Percentiles rank a stretch among this genome's conserved stretches.
phyloP scores from a whole-genome alignment of 2,329 filamentous ascomycete genomes.

The Ophiocordyceps camponoti-saundersi region DNA sequence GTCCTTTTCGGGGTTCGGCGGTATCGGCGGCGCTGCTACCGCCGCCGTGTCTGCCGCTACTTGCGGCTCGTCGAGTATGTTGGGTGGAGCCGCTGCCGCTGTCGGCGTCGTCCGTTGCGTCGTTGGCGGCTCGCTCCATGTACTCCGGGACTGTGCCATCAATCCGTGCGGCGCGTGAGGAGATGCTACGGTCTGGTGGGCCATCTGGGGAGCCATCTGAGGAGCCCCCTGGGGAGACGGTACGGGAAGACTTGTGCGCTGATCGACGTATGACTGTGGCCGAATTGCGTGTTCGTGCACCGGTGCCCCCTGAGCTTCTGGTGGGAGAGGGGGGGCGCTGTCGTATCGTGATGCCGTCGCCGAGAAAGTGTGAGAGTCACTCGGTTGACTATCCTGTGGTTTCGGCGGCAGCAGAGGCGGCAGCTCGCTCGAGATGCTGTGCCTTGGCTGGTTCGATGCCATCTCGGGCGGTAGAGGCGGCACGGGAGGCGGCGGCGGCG shows the following conservation, averaged over 20 bases:
- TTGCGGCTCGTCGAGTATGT: conserved; percentile 36
- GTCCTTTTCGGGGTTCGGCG: conserved; percentile 92
- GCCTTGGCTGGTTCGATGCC: conserved; percentile 20
- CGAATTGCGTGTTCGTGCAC: conserved; percentile 4
- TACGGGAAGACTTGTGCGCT: conserved; percentile 1
- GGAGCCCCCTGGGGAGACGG: not conserved
- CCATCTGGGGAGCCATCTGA: not conserved
- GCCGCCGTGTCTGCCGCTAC: conserved; percentile 30
- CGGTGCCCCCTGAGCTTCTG: conserved; percentile 8
- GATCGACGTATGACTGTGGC: not conserved
- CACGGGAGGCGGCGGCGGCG: conserved; percentile 43
- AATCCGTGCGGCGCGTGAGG: not conserved
- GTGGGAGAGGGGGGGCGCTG: conserved; percentile 27
- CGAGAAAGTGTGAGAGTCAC: conserved; percentile 9
- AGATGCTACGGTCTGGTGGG: not conserved
- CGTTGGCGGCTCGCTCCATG: conserved; percentile 1
- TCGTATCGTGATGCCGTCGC: conserved; percentile 23
- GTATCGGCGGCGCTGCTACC: conserved; percentile 64
- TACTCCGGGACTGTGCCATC: conserved; percentile 7
- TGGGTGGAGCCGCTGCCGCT: conserved; percentile 17
- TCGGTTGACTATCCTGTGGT: conserved; percentile 11
- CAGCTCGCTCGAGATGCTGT: conserved; percentile 14
- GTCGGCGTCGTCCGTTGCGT: not conserved
- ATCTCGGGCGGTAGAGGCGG: conserved; percentile 56
- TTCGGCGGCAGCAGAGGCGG: conserved; percentile 37